A percentile compares a stretch with the other conserved stretches of the same genome.
phyloP scores from a whole-genome alignment of 176 grass and related monocot species.

The Typha latifolia region DNA sequence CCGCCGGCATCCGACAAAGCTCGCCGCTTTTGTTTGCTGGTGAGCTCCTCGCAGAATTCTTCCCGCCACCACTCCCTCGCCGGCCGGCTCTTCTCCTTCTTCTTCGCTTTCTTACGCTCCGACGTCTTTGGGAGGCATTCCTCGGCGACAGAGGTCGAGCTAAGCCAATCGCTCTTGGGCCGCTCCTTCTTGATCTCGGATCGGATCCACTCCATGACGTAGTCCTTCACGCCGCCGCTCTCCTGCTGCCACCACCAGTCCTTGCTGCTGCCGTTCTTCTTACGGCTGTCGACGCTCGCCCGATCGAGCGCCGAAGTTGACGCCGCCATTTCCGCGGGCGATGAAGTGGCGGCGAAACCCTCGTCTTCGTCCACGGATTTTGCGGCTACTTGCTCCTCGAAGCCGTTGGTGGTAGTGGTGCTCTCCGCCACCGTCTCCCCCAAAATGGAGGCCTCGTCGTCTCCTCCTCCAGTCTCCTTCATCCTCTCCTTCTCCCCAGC shows the following conservation, averaged over 20 bases:
- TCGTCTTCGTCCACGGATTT: slow-evolving; percentile 59
- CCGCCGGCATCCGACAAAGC: slow-evolving; percentile 55
- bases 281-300: slow-evolving; percentile 37
- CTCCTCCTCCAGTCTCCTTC: background rate
- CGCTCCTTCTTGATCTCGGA: slow-evolving; percentile 96
- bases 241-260: slow-evolving; percentile 99
- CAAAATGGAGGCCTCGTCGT: slow-evolving; percentile 8
- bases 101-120: slow-evolving; percentile 47
- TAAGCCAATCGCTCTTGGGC: slow-evolving; percentile 70
- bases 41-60: slow-evolving; percentile 85
- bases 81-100: slow-evolving; percentile 23
- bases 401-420: slow-evolving; percentile 6
- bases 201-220: slow-evolving; percentile 98
- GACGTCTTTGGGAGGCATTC: slow-evolving; percentile 23
- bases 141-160: slow-evolving; percentile 19
- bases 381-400: background rate
- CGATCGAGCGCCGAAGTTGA: slow-evolving; percentile 64
- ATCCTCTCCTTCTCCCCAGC: slow-evolving; percentile 2
- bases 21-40: slow-evolving; percentile 61
- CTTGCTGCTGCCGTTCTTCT: slow-evolving; percentile 36
- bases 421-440: slow-evolving; percentile 17
- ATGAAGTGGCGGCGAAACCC: slow-evolving; percentile 14
- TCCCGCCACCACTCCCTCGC: slow-evolving; percentile 91
- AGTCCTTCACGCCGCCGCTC: slow-evolving; percentile 68
- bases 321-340: slow-evolving; percentile 31